Evolutionary conservation across 495 filamentous ascomycete species (phyloP).

Genomic region (Daldinia concentrica): DNA sequence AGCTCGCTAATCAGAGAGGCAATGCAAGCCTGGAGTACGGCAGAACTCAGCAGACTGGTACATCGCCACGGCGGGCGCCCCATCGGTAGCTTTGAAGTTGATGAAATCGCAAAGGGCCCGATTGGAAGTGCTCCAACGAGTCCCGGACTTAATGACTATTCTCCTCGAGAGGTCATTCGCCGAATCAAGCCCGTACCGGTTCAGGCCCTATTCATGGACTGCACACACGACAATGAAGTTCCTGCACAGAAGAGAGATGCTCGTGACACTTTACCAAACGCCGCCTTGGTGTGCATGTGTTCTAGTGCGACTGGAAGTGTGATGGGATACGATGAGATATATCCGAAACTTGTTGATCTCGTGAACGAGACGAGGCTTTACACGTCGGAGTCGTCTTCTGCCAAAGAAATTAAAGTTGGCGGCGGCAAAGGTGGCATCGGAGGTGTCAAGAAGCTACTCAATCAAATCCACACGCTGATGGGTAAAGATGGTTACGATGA

Average conservation of each 20-base stretch:
- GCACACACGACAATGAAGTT: conserved; percentile 97
- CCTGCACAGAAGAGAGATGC: conserved; percentile 96
- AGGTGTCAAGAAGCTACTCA: conserved; percentile 87
- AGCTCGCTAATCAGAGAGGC: conserved; percentile 93
- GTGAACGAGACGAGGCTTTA: conserved; percentile 89
- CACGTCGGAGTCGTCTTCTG: conserved; percentile 71
- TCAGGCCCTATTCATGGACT: conserved; percentile 98
- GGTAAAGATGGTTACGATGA: conserved; percentile 92
- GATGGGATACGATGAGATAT: conserved; percentile 99
- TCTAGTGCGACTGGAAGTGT: conserved; percentile 92
- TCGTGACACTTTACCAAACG: conserved; percentile 93
- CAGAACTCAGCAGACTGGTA: conserved; percentile 87
- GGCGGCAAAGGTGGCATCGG: conserved; percentile 82
- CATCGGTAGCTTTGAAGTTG: conserved; percentile 94
- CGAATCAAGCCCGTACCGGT: conserved; percentile 82
- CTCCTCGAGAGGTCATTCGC: conserved; percentile 67
- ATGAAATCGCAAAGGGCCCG: conserved; percentile 57
- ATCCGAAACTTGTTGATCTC: conserved; percentile 88
- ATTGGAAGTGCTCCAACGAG: conserved; percentile 43
- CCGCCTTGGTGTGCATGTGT: conserved; percentile 95
- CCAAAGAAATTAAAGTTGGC: conserved; percentile 64
- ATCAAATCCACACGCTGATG: conserved; percentile 92
- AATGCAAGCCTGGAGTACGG: conserved; percentile 98
- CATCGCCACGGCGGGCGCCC: conserved; percentile 94
- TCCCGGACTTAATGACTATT: conserved; percentile 35